phyloP scores from a whole-genome alignment of 371 early-diverging fungal genomes.

The Nematocida ironsii region DNA sequence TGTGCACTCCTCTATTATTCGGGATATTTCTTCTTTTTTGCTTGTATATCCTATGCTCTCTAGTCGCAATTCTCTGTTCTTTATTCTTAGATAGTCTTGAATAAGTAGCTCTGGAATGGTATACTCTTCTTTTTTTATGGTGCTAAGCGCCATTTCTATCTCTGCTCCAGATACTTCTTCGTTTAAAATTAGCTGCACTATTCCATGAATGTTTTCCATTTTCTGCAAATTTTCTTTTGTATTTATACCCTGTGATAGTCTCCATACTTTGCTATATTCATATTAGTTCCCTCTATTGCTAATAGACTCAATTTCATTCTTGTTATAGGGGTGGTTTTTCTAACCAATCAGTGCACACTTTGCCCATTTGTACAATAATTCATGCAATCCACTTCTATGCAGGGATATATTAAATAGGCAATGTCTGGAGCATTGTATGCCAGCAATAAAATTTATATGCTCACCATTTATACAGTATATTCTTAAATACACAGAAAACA shows the following conservation, averaged over 20 bases:
- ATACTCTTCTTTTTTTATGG: background rate
- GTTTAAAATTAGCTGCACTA: background rate
- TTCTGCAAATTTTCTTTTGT: conserved; percentile 12
- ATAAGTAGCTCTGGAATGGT: background rate
- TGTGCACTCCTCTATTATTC: conserved; percentile 8
- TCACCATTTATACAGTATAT: too few relatives aligned
- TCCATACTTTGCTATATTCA: too few relatives aligned
- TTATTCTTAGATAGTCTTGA: conserved; percentile 12
- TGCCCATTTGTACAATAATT: too few relatives aligned
- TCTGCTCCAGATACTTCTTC: background rate
- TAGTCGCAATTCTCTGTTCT: background rate
- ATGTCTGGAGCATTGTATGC: too few relatives aligned
- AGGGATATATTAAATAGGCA: too few relatives aligned
- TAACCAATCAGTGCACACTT: too few relatives aligned
- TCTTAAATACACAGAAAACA: too few relatives aligned
- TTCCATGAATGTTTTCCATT: conserved; percentile 3
- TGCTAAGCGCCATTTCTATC: background rate
- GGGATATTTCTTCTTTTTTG: background rate
- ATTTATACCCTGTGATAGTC: background rate
- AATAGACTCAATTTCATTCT: too few relatives aligned
- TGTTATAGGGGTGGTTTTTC: too few relatives aligned
- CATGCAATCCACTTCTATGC: too few relatives aligned
- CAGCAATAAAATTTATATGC: too few relatives aligned
- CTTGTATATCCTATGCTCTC: background rate
- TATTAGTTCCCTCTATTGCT: too few relatives aligned